These are phyloP conservation scores for Clonostachys sp. DNA, from an alignment of 2,329 filamentous ascomycete species.

Conservation along the genomic window DNA sequence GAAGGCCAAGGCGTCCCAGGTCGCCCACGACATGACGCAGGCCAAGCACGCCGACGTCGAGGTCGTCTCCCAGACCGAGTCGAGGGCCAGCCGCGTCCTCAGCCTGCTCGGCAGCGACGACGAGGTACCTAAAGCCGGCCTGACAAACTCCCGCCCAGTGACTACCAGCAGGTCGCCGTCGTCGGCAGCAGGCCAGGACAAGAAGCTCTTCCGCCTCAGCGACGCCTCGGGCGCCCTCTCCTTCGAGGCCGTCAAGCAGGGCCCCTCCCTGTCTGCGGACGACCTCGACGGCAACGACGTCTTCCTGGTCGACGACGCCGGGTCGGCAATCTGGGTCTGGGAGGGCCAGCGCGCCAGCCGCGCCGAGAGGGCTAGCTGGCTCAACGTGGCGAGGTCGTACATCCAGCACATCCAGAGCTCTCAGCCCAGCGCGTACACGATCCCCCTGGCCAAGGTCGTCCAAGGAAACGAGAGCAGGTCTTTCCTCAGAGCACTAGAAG, in stretches of 20 bases:
- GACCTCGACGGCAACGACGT: conserved; percentile 57
- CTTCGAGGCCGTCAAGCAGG: conserved; percentile 56
- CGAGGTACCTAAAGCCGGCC: conserved; percentile 17
- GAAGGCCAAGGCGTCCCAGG: conserved; percentile 62
- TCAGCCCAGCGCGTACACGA: conserved; percentile 30
- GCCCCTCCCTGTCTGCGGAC: conserved; percentile 29
- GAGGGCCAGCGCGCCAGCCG: conserved; percentile 54
- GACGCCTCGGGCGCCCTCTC: conserved; percentile 53
- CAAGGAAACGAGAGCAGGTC: conserved; percentile 50
- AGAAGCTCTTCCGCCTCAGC: conserved; percentile 57
- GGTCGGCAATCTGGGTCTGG: conserved; percentile 61
- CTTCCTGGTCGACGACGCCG: conserved; percentile 56
- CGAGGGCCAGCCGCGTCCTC: conserved; percentile 48
- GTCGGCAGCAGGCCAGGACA: conserved; percentile 10
- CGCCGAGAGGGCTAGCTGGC: conserved; percentile 56
- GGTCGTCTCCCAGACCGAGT: conserved; percentile 58
- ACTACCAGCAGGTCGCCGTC: too few relatives aligned
- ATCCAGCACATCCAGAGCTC: conserved; percentile 32
- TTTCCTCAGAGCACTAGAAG: conserved; percentile 42
- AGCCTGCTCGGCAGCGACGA: conserved; percentile 46
- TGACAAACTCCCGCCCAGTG: conserved; percentile 36
- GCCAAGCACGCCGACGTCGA: conserved; percentile 63
- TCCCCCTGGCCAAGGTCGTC: conserved; percentile 50
- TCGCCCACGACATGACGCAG: conserved; percentile 59
- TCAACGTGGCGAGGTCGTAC: conserved; percentile 54